These are phyloP conservation scores for Didymosphaeria variabile DNA, from an alignment of 2,329 filamentous ascomycete genomes.

Conservation along the genomic window DNA sequence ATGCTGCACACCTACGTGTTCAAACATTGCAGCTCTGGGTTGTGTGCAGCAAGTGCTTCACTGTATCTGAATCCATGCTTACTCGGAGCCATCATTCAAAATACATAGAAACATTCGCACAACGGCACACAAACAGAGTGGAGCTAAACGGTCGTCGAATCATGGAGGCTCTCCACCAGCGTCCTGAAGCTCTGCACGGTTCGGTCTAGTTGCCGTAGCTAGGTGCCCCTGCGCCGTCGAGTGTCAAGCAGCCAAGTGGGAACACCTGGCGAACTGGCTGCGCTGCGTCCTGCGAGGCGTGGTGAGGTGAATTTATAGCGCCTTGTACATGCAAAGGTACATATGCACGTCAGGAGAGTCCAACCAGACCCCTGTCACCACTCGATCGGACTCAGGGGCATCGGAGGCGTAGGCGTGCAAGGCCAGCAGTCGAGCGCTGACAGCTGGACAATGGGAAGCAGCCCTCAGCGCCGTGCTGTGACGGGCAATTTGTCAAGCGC, in stretches of 20 bases:
- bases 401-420: not conserved
- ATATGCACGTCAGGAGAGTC: conserved; percentile 9
- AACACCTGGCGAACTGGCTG: not conserved
- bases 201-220: conserved; percentile 7
- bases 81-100: not conserved
- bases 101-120: not conserved
- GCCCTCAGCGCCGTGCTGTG: conserved; percentile 4
- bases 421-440: not conserved
- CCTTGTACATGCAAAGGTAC: not conserved
- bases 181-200: not conserved
- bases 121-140: not conserved
- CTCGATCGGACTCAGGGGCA: conserved; percentile 11
- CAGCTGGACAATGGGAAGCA: not conserved
- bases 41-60: too few relatives aligned
- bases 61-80: not conserved
- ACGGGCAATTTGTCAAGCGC: conserved; percentile 13
- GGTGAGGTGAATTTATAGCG: not conserved
- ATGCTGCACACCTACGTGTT: not conserved
- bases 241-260: not conserved
- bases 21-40: not conserved
- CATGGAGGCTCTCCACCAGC: not conserved
- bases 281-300: not conserved
- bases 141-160: not conserved
- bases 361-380: not conserved
- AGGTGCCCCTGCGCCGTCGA: not conserved